phyloP scores from a whole-genome alignment of 1,139 yeast species.

The Zhuliangozyma parablackwelliae region DNA sequence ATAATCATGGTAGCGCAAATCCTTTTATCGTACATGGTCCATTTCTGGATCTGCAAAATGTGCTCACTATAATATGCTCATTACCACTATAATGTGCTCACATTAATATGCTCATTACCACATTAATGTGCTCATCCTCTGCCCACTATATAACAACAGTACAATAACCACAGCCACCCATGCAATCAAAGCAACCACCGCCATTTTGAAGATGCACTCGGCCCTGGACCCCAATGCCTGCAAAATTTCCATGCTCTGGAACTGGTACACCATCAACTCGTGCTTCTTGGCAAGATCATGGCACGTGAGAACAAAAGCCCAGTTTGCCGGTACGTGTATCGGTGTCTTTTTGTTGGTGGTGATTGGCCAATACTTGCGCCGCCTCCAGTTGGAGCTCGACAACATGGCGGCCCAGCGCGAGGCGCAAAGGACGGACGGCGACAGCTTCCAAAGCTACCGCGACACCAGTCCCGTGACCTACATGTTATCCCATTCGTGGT shows the following conservation, averaged over 20 bases:
- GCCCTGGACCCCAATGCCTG: conserved; percentile 11
- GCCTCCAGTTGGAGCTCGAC: conserved; percentile 56
- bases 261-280: conserved; percentile 51
- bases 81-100: no score
- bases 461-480: conserved; percentile 20
- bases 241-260: conserved; percentile 40
- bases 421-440: not conserved
- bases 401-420: conserved; percentile 6
- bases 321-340: conserved; percentile 68
- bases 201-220: not conserved
- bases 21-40: no score
- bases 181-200: no score
- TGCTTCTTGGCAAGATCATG: conserved; percentile 63
- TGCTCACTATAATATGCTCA: no score
- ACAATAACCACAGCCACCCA: no score
- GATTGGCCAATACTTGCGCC: conserved; percentile 53
- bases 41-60: no score
- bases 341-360: conserved; percentile 59
- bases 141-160: no score
- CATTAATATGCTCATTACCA: no score
- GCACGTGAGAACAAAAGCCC: conserved; percentile 57
- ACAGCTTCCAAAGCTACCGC: not conserved
- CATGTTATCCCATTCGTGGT: conserved; percentile 41
- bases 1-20: no score
- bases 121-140: no score